phyloP scores from a whole-genome alignment of 768 basidiomycete species.

The Boletus speciosus region DNA sequence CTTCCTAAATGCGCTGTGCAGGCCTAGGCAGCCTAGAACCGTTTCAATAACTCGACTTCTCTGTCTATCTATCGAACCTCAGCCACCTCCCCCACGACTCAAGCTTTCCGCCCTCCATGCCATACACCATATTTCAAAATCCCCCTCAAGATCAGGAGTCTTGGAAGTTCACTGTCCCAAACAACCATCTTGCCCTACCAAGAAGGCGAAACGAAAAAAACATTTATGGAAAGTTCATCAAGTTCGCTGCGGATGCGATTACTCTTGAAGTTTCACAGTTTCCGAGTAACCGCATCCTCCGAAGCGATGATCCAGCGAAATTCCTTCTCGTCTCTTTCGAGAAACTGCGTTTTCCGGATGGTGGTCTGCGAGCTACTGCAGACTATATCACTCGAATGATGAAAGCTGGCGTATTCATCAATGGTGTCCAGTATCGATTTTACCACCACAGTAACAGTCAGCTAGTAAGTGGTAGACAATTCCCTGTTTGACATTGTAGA shows the following conservation, averaged over 20 bases:
- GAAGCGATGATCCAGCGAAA: constrained; percentile 52
- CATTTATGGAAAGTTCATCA: constrained; percentile 47
- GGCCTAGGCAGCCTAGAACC: not conserved
- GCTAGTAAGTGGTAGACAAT: constrained; percentile 38
- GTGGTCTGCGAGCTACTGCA: constrained; percentile 42
- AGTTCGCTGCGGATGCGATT: constrained; percentile 48
- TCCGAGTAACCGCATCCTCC: constrained; percentile 57
- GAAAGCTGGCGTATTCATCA: constrained; percentile 53
- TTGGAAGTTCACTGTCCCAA: constrained; percentile 48
- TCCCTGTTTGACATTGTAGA: not conserved
- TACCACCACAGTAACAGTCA: constrained; percentile 74
- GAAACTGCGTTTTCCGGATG: constrained; percentile 52
- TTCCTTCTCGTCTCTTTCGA: constrained; percentile 57
- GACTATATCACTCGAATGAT: constrained; percentile 59
- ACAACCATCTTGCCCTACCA: constrained; percentile 25
- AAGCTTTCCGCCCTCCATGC: constrained; percentile 10
- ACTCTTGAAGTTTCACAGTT: constrained; percentile 47
- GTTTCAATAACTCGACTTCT: constrained; percentile 1
- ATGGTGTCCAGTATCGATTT: constrained; percentile 60
- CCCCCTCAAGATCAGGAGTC: constrained; percentile 46
- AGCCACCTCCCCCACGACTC: not conserved
- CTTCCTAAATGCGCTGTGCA: constrained; percentile 10
- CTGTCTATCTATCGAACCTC: not conserved
- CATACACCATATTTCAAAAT: constrained; percentile 35
- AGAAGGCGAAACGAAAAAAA: constrained; percentile 24